Percentiles rank a stretch among this genome's conserved stretches.
These are phyloP conservation scores for Setomelanomma holmii DNA, from an alignment of 2,329 filamentous ascomycete genomes.

Conservation along the genomic window DNA sequence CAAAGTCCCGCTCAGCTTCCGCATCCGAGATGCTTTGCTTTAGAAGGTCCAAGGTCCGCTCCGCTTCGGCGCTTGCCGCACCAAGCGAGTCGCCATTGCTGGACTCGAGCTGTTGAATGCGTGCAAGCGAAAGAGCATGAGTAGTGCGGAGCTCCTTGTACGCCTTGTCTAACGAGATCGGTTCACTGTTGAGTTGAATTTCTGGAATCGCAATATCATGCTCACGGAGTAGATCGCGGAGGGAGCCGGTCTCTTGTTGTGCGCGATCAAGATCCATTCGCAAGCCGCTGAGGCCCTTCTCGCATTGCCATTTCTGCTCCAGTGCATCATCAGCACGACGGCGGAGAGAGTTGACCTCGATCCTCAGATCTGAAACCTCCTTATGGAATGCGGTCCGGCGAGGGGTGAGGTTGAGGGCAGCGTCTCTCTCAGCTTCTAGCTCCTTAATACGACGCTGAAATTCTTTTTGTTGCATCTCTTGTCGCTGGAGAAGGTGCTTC, in stretches of 20 bases:
- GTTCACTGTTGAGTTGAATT: conserved; percentile 60
- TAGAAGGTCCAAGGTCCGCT: conserved; percentile 68
- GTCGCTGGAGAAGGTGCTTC: conserved; percentile 82
- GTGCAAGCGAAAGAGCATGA: conserved; percentile 70
- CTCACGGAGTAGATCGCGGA: conserved; percentile 79
- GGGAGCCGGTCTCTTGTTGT: conserved; percentile 87
- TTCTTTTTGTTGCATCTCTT: conserved; percentile 83
- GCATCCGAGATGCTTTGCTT: conserved; percentile 73
- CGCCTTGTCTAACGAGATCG: conserved; percentile 74
- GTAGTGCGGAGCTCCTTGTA: conserved; percentile 78
- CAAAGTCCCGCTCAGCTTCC: conserved; percentile 75
- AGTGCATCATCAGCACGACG: conserved; percentile 91
- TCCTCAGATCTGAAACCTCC: conserved; percentile 79
- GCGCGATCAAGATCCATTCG: conserved; percentile 98
- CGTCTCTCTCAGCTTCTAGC: conserved; percentile 80
- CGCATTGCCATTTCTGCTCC: conserved; percentile 94
- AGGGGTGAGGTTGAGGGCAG: conserved; percentile 72
- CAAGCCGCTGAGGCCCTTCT: conserved; percentile 84
- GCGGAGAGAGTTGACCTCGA: conserved; percentile 84
- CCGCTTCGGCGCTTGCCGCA: conserved; percentile 58
- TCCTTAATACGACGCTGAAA: conserved; percentile 80
- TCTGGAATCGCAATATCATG: conserved; percentile 80
- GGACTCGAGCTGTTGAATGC: conserved; percentile 69
- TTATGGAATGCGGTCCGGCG: conserved; percentile 80
- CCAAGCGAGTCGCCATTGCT: conserved; percentile 53